Percentiles rank a stretch among this genome's conserved stretches.
Evolutionary conservation across 2,329 filamentous ascomycete species (phyloP).

Genomic region (Xylaria sp.): DNA sequence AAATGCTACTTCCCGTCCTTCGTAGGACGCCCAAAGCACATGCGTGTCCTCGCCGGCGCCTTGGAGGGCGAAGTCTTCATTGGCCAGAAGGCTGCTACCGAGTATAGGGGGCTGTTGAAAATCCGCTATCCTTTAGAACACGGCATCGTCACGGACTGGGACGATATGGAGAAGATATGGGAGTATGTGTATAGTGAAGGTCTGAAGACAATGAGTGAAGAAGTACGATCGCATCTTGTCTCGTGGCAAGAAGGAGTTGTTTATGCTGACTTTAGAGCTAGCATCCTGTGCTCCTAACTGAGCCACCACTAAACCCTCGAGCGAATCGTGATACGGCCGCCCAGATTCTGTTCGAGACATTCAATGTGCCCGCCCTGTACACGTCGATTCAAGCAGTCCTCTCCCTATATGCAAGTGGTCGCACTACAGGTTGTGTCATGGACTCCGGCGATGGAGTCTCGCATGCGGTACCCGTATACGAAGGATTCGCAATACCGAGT

Average conservation of each 20-base stretch:
- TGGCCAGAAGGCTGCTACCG: slow-evolving; percentile 85
- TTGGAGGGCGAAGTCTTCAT: slow-evolving; percentile 98
- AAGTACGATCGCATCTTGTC: slow-evolving; percentile 63
- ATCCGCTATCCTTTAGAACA: slow-evolving; percentile 96
- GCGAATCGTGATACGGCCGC: slow-evolving; percentile 96
- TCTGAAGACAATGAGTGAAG: slow-evolving; percentile 95
- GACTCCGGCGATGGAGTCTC: slow-evolving; percentile 97
- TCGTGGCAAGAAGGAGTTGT: background rate
- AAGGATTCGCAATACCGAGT: slow-evolving; percentile 96
- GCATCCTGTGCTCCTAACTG: slow-evolving; percentile 96
- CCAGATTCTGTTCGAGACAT: slow-evolving; percentile 98
- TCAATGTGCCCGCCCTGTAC: slow-evolving; percentile 96
- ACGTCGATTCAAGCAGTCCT: slow-evolving; percentile 97
- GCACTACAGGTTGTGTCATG: slow-evolving; percentile 94
- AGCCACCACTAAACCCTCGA: slow-evolving; percentile 93
- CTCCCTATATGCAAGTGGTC: slow-evolving; percentile 93
- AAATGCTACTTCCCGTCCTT: slow-evolving; percentile 98
- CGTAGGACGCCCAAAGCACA: slow-evolving; percentile 94
- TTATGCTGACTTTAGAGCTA: slow-evolving; percentile 50
- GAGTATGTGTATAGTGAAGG: slow-evolving; percentile 97
- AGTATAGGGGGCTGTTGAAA: slow-evolving; percentile 91
- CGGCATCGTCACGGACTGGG: slow-evolving; percentile 98
- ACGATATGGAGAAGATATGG: slow-evolving; percentile 99
- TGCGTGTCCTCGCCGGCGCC: slow-evolving; percentile 93
- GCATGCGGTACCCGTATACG: slow-evolving; percentile 96